A percentile compares a stretch with the other conserved stretches of the same genome.
Evolutionary conservation across 768 basidiomycete genomes (phyloP).

Genomic region (Naganishia kalamii): DNA sequence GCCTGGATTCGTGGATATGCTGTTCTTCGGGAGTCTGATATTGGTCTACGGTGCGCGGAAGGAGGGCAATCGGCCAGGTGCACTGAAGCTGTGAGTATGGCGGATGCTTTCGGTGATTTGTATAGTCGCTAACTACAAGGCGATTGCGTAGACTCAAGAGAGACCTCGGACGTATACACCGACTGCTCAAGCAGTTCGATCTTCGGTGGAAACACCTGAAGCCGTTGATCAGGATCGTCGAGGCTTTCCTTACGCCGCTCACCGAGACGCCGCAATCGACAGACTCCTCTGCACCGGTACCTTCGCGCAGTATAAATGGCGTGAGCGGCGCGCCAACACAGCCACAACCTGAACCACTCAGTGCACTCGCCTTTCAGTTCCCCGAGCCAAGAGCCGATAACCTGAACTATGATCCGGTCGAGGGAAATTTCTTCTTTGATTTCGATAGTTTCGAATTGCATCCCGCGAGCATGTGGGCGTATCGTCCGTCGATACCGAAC

Average conservation of each 20-base stretch:
- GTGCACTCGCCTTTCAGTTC: not conserved
- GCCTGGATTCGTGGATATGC: conserved; percentile 32
- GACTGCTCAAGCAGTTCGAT: conserved; percentile 18
- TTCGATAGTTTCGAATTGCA: conserved; percentile 26
- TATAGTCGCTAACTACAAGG: not conserved
- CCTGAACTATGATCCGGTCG: not conserved
- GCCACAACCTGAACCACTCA: not conserved
- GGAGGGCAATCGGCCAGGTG: conserved; percentile 13
- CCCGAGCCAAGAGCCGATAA: not conserved
- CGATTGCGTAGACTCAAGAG: not conserved
- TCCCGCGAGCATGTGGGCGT: conserved; percentile 27
- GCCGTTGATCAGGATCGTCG: conserved; percentile 19
- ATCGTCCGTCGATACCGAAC: conserved; percentile 23
- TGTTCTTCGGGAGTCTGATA: conserved; percentile 26
- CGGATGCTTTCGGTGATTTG: not conserved
- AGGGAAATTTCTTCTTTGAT: conserved; percentile 24
- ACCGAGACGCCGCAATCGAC: not conserved
- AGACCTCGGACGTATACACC: conserved; percentile 22
- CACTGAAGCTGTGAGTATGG: not conserved
- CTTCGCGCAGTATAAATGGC: not conserved
- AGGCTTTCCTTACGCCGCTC: not conserved
- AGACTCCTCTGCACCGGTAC: not conserved
- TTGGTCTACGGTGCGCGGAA: conserved; percentile 25
- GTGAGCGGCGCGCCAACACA: not conserved
- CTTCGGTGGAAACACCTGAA: conserved; percentile 19